Base-by-base conservation (phyloP, 2,329 filamentous ascomycete species). In the Phyllosticta paracitricarpa region DNA sequence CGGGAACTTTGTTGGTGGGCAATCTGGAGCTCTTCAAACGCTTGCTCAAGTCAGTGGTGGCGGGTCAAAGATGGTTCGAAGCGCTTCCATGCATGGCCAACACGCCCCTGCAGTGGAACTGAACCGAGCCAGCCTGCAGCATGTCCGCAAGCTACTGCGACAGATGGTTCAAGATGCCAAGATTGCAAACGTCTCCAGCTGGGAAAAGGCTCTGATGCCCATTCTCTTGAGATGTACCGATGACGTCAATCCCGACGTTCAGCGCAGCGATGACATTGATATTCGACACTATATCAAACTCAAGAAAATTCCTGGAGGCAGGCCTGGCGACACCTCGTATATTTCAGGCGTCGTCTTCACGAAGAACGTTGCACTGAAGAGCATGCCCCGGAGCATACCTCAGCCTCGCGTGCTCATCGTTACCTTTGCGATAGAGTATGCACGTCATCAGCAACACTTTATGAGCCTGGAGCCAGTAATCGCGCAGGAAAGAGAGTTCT, bases 401-500 rank as follows among this genome's bases (percentile, higher is more conserved):
- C 87, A 89, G 60, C 94, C 94, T 2, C 86, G 91, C 33, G 94
- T 99, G 64, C 82, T 96, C 56, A 90, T 99, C 65, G 87, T 99
- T 62, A 93, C 91, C 0, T 99, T 99, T 70, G 87, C 94, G 0
- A 90, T 99, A 62, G 94, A 99, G 71, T 99, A 99, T 73, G 90
- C 95, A 62, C 85, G 94, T 51, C 91, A 97, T 67, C 87, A 93
- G 70, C 84, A 90, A 65, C 92, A 97, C 72, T 97, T 99, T 72
- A 97, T 99, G 92, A 99, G 94, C 68, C 78, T 99, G 57, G 91
- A 97, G 68, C 93, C 93, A 51, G 91, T 99, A 61, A 96, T 99
- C 67, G 89, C 93, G 61, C 94, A 99, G 73, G 95, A 99, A 75
- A 88, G 89, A 66, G 94, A 99, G 70, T 99, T 94, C 66, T 79